Evolutionary conservation across 2,329 filamentous ascomycete species (phyloP), one percentile per base, ranked within the genome.

Genomic region (Hypoxylon sp.): DNA sequence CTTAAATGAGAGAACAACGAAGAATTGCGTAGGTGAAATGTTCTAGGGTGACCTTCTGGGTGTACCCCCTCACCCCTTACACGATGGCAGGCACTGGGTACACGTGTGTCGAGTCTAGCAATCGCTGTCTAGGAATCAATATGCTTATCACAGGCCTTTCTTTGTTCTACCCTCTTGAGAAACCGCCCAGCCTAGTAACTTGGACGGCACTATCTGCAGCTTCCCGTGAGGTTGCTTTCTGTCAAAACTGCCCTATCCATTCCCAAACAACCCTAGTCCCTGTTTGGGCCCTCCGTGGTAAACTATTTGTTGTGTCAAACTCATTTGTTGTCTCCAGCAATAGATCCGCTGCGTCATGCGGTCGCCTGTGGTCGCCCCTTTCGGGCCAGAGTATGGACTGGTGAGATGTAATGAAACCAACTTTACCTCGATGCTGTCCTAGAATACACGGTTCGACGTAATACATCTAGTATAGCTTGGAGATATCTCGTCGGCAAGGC

Each of bases 51-150:
- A 27, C 65, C 45, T 67, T 57, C 29, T 67, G 54, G 58, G 48
- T 53, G 59, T 68, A 69, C 58, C 65, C 65, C 65, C n/a, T n/a
- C n/a, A n/a, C n/a, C 65, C 65, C 61, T 69, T 64, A 69, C 64
- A 65, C 61, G 67, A 67, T 70, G 67, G 68, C 63, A 73, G 65
- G 66, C 72, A 75, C 61, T 72, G 72, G 74, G 72, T 80, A 82
- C 82, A 85, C 82, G 81, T 85, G 82, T 84, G 82, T 83, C 84
- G 84, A 86, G 84, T 86, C 83, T 81, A 81, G 78, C 75, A 78
- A 80, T 77, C 73, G 76, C 72, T 74, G 73, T 73, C 75, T 74
- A 66, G 75, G 73, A 75, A 76, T 74, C 74, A 74, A 74, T 76
- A 74, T 74, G 69, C 75, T 76, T 67, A 70, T 71, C 71, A 69